Evolutionary conservation across 1,139 yeast genomes (phyloP), one percentile per base, ranked within the genome.

Genomic region (Debaryomyces nepalensis): DNA sequence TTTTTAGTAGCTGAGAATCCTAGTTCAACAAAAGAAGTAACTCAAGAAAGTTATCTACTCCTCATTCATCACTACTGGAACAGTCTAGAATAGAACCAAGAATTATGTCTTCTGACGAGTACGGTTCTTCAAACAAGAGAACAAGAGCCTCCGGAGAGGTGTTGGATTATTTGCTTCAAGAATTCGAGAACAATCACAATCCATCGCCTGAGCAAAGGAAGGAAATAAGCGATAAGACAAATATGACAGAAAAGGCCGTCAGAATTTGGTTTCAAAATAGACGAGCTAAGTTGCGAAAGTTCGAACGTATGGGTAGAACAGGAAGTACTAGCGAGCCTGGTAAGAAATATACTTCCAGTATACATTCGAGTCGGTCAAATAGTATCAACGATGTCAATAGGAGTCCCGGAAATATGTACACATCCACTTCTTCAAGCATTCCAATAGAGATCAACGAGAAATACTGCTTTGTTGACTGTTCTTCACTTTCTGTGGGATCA

Each of bases 181-280:
- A 89, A 58, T 89, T 88, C 59, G 81, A 79, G 40, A 69, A 67
- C 44, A 87, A 87, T 54, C 86, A 89, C 22, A 85, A 83, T 53
- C 93, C 93, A 1, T 69, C 77, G 34, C 80, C 87, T 0, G 79
- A 81, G 32, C 77, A 80, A 39, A 68, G 98, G 33, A 85, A 82
- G 55, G 81, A 75, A 33, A 84, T 91, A 37, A 84, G 96, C 37
- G 79, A 76, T 5, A 75, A 75, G 47, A 88, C 96, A 2, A 87
- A 87, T 36, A 87, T 91, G 93, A 82, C 93, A 6, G 97, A 90
- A 56, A 79, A 96, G 51, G 90, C 96, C 4, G 96, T 91, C 2
- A 77, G 96, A 44, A 90, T 91, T 38, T 91, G 98, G 98, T 91
- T 91, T 59, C 98, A 91, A 61, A 91, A 91, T 59, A 73, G 95